Percentiles rank a stretch among this genome's conserved stretches.
Conservation (phyloP, 176 grass and related monocot species). For the Oryza officinalis region DNA sequence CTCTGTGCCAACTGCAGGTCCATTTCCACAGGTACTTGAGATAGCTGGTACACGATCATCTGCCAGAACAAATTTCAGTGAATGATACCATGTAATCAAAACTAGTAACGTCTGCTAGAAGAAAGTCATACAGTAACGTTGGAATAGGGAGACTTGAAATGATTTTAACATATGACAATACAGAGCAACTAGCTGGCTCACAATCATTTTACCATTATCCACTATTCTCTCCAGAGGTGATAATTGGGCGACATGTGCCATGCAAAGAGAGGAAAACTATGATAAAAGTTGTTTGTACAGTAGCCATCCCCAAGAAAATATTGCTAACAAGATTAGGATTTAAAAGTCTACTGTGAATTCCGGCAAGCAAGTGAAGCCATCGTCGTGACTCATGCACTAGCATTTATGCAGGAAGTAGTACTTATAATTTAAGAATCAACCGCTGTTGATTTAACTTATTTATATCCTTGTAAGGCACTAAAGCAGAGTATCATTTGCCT, state of each 20-base stretch:
- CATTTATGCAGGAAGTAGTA: not conserved
- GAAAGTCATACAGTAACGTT: not conserved
- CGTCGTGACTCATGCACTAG: not conserved
- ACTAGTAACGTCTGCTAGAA: not conserved
- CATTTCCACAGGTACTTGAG: conserved; percentile 20
- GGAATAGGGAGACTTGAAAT: not conserved
- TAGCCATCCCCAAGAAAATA: not conserved
- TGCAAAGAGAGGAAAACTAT: not conserved
- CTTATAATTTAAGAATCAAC: not conserved
- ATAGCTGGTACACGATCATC: conserved; percentile 14
- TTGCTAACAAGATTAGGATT: not conserved
- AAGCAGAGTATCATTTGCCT: not conserved
- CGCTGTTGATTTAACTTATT: not conserved
- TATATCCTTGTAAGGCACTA: not conserved
- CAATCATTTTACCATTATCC: not conserved
- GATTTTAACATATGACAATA: conserved; percentile 14
- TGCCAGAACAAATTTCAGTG: conserved; percentile 36
- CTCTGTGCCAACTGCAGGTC: conserved; percentile 15
- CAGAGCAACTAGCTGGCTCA: not conserved
- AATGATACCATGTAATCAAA: conserved; percentile 1
- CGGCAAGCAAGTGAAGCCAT: not conserved
- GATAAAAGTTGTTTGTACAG: not conserved
- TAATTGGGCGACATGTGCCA: not conserved
- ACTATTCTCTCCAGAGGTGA: not conserved
- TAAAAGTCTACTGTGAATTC: not conserved